These are phyloP conservation scores for Thalassiosira mediterranea DNA, from an alignment of 352 stramenopile genomes.

Conservation along the genomic window DNA sequence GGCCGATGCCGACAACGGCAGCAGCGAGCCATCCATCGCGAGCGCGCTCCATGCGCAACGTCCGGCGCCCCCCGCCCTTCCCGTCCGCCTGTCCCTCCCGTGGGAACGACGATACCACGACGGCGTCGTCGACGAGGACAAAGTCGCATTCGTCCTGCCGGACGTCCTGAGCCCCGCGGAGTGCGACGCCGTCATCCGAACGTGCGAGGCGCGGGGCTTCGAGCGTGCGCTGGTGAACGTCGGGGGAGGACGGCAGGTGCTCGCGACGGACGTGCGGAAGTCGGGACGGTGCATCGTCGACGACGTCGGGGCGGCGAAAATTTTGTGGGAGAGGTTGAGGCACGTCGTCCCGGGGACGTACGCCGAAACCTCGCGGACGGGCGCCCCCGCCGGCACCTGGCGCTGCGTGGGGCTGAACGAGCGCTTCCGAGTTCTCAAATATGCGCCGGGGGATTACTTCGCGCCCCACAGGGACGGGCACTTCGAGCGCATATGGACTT, in stretches of 20 bases:
- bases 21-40: no score
- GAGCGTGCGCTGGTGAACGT: conserved; percentile 44
- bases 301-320: conserved; percentile 24
- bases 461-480: conserved; percentile 48
- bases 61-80: no score
- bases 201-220: conserved; percentile 43
- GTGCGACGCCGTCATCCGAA: conserved; percentile 40
- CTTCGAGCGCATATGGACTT: conserved; percentile 20
- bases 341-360: conserved; percentile 12
- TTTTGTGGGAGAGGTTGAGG: conserved; percentile 45
- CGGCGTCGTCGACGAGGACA: no score
- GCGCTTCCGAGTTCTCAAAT: conserved; percentile 55
- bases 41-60: no score
- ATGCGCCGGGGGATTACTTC: conserved; percentile 55
- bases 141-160: conserved; percentile 33
- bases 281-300: conserved; percentile 55
- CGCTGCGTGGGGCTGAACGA: conserved; percentile 65
- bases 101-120: no score
- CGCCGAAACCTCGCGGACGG: no score
- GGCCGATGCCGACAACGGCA: no score
- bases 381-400: no score
- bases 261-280: conserved; percentile 18
- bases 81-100: no score
- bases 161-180: conserved; percentile 45
- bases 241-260: conserved; percentile 15